phyloP scores from a whole-genome alignment of 371 early-diverging fungal species.

The Apophysomyces trapeziformis region DNA sequence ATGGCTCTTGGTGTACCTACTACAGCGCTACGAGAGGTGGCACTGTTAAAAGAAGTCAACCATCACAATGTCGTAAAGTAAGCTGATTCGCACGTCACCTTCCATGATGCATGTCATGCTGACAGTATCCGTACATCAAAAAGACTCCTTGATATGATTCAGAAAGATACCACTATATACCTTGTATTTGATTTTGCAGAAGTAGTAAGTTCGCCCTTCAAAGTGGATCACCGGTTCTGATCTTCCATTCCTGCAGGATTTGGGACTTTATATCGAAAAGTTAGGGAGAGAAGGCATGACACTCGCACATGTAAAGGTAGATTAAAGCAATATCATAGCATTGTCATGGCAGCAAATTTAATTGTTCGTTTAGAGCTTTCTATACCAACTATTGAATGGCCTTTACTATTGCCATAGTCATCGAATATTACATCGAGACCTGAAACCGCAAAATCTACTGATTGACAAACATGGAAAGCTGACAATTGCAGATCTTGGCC shows the following conservation, averaged over 20 bases:
- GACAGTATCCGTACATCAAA: background rate
- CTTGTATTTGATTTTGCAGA: constrained; percentile 97
- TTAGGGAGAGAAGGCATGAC: constrained; percentile 58
- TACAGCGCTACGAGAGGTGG: constrained; percentile 95
- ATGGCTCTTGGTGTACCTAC: constrained; percentile 94
- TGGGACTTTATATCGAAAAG: constrained; percentile 92
- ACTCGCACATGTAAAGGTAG: constrained; percentile 68
- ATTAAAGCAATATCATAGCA: background rate
- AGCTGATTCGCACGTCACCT: constrained; percentile 17
- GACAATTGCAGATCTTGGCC: constrained; percentile 95
- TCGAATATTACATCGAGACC: constrained; percentile 89
- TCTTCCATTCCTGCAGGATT: constrained; percentile 56
- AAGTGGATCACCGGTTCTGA: background rate
- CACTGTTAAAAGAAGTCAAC: constrained; percentile 89
- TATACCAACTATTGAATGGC: constrained; percentile 83
- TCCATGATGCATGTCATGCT: background rate
- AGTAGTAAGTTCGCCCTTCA: constrained; percentile 34
- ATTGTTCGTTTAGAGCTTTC: constrained; percentile 73
- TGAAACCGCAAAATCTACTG: constrained; percentile 91
- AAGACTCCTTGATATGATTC: constrained; percentile 90
- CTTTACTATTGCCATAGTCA: constrained; percentile 83
- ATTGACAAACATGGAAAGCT: constrained; percentile 86
- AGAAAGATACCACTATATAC: constrained; percentile 88
- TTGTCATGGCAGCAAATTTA: background rate
- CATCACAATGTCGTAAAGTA: constrained; percentile 91